Evolutionary conservation across 176 grass and related monocot species (phyloP), one percentile per base, ranked within the genome.

Genomic region (Aechmea fasciata): DNA sequence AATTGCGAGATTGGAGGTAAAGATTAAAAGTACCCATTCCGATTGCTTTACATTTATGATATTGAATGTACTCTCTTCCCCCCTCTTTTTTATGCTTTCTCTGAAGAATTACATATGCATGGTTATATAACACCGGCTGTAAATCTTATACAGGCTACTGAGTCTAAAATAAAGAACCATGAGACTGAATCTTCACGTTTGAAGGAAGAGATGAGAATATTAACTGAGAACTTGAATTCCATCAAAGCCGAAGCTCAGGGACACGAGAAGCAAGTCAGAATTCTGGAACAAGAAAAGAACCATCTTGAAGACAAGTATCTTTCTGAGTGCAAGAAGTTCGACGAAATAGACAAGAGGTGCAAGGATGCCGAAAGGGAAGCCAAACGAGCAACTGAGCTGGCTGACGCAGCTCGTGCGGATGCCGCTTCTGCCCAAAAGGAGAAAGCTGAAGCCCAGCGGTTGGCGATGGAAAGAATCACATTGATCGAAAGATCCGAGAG

Each of bases 361-460:
- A 93, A 93, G 77, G 94, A 99, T 70, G 89, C 89, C 71, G 94
- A 99, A 85, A 82, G 80, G 65, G 94, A 99, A 13, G 84, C 86
- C 49, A 99, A 85, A 74, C 73, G 84, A 75, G 86, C 84, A 65
- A 85, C 76, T 28, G 94, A 99, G 67, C 83, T 99, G 79, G 86
- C 94, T 75, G 94, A 99, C 24, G 24, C 66, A 57, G 94, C 84
- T 70, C 89, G 86, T 73, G 68, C 69, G 41, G 94, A 93, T 77
- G 81, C 80, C 18, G 77, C 79, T 74, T 47, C 80, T 64, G 77
- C 84, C 52, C 94, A 99, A 71, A 99, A 87, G 70, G 90, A 93
- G 26, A 93, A 99, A 79, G 79, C 82, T 15, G 94, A 99, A 83
- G 80, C 77, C 20, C 89, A 93, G 69, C 75, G 80, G 11, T 83